Evolutionary conservation across 2,329 filamentous ascomycete genomes (phyloP).

Genomic region (Ophiostoma australiae): DNA sequence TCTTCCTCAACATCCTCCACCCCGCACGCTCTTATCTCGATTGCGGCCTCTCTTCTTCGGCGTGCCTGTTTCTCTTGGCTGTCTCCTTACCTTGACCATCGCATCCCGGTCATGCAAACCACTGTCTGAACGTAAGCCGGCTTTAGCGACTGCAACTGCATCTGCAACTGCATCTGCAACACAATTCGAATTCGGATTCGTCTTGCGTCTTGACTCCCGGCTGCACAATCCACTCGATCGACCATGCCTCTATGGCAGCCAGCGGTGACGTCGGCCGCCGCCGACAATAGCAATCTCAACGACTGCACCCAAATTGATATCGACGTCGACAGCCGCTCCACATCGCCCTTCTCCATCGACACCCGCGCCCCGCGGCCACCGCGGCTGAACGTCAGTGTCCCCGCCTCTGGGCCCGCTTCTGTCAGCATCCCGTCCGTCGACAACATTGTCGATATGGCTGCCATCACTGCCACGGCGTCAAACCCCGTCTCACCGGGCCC

Average conservation of each 20-base stretch:
- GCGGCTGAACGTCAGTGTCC: conserved; percentile 25
- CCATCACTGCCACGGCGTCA: conserved; percentile 46
- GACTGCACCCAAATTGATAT: neutral
- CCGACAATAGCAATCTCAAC: neutral
- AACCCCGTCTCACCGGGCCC: conserved; percentile 53
- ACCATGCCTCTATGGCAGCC: conserved; percentile 13
- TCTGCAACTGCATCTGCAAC: neutral
- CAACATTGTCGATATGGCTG: conserved; percentile 40
- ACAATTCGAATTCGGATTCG: neutral
- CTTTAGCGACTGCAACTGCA: neutral
- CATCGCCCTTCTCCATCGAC: conserved; percentile 24
- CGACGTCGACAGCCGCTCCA: conserved; percentile 7
- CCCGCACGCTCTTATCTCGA: conserved; percentile 8
- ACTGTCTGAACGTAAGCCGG: neutral
- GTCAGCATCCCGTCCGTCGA: conserved; percentile 33
- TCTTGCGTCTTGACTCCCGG: neutral
- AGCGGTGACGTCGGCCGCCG: neutral
- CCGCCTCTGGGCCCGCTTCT: conserved; percentile 30
- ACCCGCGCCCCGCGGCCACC: conserved; percentile 28
- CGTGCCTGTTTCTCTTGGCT: neutral
- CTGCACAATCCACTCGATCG: neutral
- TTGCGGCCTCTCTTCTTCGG: neutral
- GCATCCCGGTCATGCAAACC: conserved; percentile 5
- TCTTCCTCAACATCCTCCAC: neutral
- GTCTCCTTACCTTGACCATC: neutral